Evolutionary conservation across 202 grass and related monocot species (phyloP).

Genomic region (Carex sylvatica): DNA sequence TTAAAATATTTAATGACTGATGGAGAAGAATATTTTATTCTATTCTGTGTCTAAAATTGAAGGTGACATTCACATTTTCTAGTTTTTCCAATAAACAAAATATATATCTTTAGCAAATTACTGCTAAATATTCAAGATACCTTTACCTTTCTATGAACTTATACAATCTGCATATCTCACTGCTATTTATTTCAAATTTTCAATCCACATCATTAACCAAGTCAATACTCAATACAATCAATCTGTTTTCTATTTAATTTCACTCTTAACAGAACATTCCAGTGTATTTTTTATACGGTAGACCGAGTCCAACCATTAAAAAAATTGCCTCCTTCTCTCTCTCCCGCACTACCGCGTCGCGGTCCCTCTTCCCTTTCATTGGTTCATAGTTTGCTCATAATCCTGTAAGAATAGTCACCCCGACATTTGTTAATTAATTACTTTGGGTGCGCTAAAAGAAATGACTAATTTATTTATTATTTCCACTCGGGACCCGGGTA

Average conservation of each 20-base stretch:
- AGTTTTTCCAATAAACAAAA: background rate
- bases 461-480: background rate
- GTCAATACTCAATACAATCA: background rate
- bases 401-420: background rate
- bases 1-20: background rate
- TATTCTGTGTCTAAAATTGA: background rate
- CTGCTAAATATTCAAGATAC: background rate
- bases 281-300: background rate
- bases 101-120: background rate
- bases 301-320: slow-evolving; percentile 1
- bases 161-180: background rate
- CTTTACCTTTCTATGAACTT: background rate
- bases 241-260: background rate
- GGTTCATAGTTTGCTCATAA: background rate
- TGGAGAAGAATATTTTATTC: background rate
- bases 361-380: background rate
- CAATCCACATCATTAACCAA: background rate
- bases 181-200: background rate
- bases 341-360: slow-evolving; percentile 25
- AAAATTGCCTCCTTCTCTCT: background rate
- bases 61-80: background rate
- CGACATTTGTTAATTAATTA: background rate
- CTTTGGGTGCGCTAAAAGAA: slow-evolving; percentile 26
- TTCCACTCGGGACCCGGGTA: background rate
- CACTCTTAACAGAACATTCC: background rate